Evolutionary conservation across 2,329 filamentous ascomycete species (phyloP), one percentile per base, ranked within the genome.

Genomic region (Fusarium ambrosium): DNA sequence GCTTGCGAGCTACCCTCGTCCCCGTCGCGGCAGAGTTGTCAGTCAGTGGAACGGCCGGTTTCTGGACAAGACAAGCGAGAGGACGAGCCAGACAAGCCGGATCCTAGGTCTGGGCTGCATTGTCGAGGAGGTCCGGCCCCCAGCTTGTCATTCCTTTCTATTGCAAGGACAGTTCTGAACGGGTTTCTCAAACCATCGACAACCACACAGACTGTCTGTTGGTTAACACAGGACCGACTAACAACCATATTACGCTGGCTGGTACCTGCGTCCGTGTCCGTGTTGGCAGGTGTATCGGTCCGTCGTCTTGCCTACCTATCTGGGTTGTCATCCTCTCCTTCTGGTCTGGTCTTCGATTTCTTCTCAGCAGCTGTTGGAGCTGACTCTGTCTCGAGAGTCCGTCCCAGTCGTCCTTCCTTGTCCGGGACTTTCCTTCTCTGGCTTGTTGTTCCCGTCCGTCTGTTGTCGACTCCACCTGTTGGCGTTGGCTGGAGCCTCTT

Each of bases 181-280:
- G 39, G 58, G 62, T 53, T 53, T 53, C 53, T 64, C 66, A 37
- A 65, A 56, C 45, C 41, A 60, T 66, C 39, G 43, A 60, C 60
- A 72, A 70, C 48, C 65, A 69, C 60, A 66, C 59, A 56, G 62
- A 64, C 61, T 45, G 20, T 41, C 32, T 51, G 48, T 48, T 69
- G 41, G 37, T 66, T 59, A 69, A 63, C 61, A 67, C 59, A 72
- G 34, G 53, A 62, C 43, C 29, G 66, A 69, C 69, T 74, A 27
- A 53, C 60, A 34, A 34, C 32, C 32, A 66, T 34, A 37, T 56
- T 62, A 39, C 68, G 64, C 68, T 62, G 72, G 71, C 71, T 74
- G 72, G 72, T 71, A 74, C 72, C 72, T 72, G 72, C 71, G 72
- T 74, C 65, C 63, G 59, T 67, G 65, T 68, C 64, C 56, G 69